Percentiles rank a stretch among this genome's conserved stretches.
Evolutionary conservation across 225 moss, liverwort and hornwort species (phyloP).

Genomic region (Climacium dendroides): DNA sequence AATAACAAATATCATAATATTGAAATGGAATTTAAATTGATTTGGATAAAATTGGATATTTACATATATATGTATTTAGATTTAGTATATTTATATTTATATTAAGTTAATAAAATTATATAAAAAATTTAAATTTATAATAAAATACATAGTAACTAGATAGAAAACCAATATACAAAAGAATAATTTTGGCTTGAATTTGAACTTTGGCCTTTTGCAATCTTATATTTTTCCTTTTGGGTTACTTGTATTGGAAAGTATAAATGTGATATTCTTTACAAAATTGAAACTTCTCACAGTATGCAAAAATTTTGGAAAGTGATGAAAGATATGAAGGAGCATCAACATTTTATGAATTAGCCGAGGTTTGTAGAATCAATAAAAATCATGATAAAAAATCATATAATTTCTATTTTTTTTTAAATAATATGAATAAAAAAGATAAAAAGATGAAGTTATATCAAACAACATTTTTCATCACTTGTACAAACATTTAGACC

Average conservation of each 20-base stretch:
- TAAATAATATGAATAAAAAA: too few relatives aligned
- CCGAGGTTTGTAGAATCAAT: constrained; percentile 24
- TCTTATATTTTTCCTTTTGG: neutral
- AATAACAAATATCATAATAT: too few relatives aligned
- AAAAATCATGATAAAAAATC: neutral
- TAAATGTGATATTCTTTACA: too few relatives aligned
- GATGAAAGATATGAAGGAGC: constrained; percentile 41
- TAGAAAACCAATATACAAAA: neutral
- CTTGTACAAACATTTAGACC: too few relatives aligned
- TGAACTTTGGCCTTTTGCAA: fast-evolving
- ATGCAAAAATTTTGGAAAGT: constrained; percentile 45
- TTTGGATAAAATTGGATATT: neutral
- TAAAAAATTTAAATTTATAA: neutral
- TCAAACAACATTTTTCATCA: neutral
- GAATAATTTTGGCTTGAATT: neutral
- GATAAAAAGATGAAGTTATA: too few relatives aligned
- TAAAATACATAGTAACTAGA: neutral
- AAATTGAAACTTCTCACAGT: neutral
- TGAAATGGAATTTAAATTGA: neutral
- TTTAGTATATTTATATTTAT: neutral
- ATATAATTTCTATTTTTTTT: too few relatives aligned
- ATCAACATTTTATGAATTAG: constrained; percentile 33
- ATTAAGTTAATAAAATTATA: neutral
- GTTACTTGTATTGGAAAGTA: neutral
- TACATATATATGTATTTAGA: neutral